These are phyloP conservation scores for Leccinum cinnamomeum DNA, from an alignment of 1,284 basidiomycete species.

Conservation along the genomic window DNA sequence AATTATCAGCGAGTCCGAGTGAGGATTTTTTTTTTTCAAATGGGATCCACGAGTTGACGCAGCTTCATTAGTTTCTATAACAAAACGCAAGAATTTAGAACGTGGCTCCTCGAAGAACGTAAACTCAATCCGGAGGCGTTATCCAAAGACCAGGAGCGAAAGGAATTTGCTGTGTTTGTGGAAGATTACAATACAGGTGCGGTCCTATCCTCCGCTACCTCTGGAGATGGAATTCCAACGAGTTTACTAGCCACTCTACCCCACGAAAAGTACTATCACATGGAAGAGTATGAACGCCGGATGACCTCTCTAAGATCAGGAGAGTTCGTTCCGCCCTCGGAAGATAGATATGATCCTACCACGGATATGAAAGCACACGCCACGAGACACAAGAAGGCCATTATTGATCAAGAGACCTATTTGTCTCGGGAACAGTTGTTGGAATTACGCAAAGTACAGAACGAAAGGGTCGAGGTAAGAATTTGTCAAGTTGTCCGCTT, in stretches of 20 bases:
- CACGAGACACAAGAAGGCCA: slow-evolving; percentile 62
- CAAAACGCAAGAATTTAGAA: slow-evolving; percentile 81
- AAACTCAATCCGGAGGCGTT: slow-evolving; percentile 86
- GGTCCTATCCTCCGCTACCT: slow-evolving; percentile 16
- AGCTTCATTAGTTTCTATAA: slow-evolving; percentile 59
- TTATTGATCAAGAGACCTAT: slow-evolving; percentile 65
- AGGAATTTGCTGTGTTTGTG: slow-evolving; percentile 75
- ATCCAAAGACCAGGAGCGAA: slow-evolving; percentile 79
- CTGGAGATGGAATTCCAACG: background rate
- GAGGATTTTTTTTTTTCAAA: slow-evolving; percentile 31
- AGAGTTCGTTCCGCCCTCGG: slow-evolving; percentile 67
- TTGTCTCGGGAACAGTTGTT: slow-evolving; percentile 75
- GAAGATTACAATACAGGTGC: slow-evolving; percentile 89
- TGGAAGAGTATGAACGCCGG: slow-evolving; percentile 74
- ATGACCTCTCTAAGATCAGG: slow-evolving; percentile 82
- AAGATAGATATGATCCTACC: slow-evolving; percentile 72
- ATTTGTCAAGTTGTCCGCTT: background rate
- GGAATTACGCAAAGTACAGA: slow-evolving; percentile 78
- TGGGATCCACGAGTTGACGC: slow-evolving; percentile 15
- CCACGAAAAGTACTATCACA: slow-evolving; percentile 90
- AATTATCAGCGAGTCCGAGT: slow-evolving; percentile 82
- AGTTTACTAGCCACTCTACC: slow-evolving; percentile 70
- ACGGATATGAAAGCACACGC: slow-evolving; percentile 79
- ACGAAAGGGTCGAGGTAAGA: slow-evolving; percentile 72
- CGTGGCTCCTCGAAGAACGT: slow-evolving; percentile 89